Percentiles rank a stretch among this genome's conserved stretches.
These are phyloP conservation scores for Starmerella tilneyi DNA, from an alignment of 805 yeast genomes.

Conservation along the genomic window DNA sequence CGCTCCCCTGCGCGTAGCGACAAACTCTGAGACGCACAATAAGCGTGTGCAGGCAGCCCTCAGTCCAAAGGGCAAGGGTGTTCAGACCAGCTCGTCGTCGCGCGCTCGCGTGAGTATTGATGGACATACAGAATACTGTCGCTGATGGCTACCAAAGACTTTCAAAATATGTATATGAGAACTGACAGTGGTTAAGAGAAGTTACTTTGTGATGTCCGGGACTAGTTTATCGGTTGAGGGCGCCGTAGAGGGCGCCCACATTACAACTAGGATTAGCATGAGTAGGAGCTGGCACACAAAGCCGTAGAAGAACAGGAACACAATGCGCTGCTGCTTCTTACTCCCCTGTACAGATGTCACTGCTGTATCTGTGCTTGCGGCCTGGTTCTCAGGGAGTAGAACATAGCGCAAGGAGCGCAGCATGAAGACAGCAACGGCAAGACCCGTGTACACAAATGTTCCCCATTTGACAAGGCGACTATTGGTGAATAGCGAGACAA, in stretches of 20 bases:
- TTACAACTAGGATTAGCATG: slow-evolving; percentile 54
- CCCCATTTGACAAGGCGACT: slow-evolving; percentile 39
- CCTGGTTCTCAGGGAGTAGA: slow-evolving; percentile 49
- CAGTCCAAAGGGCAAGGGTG: too few species aligned
- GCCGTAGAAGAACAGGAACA: slow-evolving; percentile 75
- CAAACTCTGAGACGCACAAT: too few species aligned
- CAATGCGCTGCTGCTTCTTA: slow-evolving; percentile 63
- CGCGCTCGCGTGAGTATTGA: too few species aligned
- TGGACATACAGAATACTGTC: too few species aligned
- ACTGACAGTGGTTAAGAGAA: too few species aligned
- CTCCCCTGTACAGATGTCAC: slow-evolving; percentile 52
- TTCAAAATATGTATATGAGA: too few species aligned
- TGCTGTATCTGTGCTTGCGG: slow-evolving; percentile 37
- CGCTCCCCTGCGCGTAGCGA: too few species aligned
- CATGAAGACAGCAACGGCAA: slow-evolving; percentile 45
- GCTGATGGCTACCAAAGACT: too few species aligned
- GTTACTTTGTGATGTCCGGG: not conserved
- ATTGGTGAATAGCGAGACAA: slow-evolving; percentile 28
- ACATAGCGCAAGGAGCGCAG: slow-evolving; percentile 51
- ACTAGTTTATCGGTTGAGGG: too few species aligned
- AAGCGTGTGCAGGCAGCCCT: too few species aligned
- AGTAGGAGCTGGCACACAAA: slow-evolving; percentile 67
- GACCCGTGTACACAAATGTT: slow-evolving; percentile 41
- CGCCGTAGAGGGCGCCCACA: too few species aligned
- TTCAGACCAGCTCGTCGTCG: too few species aligned